These are phyloP conservation scores for Albugo candida DNA, from an alignment of 352 stramenopile species.

Conservation along the genomic window DNA sequence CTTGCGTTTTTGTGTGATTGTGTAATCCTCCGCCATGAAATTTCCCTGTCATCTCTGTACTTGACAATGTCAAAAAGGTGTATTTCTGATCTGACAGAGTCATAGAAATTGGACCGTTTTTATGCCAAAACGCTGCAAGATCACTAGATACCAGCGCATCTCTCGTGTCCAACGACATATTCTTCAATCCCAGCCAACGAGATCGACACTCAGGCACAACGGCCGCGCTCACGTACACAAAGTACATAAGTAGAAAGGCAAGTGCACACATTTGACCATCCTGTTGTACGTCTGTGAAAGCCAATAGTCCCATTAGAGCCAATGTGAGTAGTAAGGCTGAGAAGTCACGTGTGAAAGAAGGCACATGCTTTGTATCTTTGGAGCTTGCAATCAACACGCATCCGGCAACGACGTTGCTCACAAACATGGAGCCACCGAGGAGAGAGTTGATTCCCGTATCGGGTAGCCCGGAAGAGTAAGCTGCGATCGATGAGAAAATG, in stretches of 20 bases:
- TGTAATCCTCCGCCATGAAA: no score
- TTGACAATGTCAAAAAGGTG: constrained; percentile 20
- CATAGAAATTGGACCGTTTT: constrained; percentile 3
- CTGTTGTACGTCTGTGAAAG: constrained; percentile 8
- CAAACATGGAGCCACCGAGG: constrained; percentile 89
- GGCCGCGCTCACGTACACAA: constrained; percentile 34
- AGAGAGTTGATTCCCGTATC: constrained; percentile 84
- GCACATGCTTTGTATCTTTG: constrained; percentile 31
- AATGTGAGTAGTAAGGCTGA: constrained; percentile 27
- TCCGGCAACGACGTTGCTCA: constrained; percentile 86
- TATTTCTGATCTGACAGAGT: constrained; percentile 14
- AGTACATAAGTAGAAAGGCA: constrained; percentile 28
- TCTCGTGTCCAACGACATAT: no score
- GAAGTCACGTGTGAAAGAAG: constrained; percentile 44
- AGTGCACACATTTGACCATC: constrained; percentile 11
- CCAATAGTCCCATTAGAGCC: constrained; percentile 22
- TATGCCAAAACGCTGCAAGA: constrained; percentile 60
- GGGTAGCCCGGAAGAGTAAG: constrained; percentile 51
- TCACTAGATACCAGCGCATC: constrained; percentile 11
- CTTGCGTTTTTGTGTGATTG: not conserved
- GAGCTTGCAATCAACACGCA: constrained; percentile 54
- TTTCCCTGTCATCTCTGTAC: constrained; percentile 4
- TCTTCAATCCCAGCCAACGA: constrained; percentile 6
- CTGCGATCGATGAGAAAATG: constrained; percentile 83
- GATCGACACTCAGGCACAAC: constrained; percentile 29